Percentiles rank a stretch among this genome's conserved stretches.
Conservation (phyloP, 1,284 basidiomycete species). For the Microbotryomycetes sp. region DNA sequence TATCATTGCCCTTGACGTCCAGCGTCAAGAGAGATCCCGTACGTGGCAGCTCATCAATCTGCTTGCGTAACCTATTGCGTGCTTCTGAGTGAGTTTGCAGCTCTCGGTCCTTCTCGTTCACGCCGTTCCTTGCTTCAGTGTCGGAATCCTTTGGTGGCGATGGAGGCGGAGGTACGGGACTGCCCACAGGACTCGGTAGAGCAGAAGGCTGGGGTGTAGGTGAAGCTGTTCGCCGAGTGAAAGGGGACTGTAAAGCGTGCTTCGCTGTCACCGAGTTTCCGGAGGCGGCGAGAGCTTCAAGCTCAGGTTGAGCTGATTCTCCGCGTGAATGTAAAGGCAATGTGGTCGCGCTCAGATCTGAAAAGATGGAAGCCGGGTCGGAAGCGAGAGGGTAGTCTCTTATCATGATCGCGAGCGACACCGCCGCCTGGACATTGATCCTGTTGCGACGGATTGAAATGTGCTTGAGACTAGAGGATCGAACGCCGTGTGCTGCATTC, state of each 20-base stretch:
- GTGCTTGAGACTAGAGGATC: conserved; percentile 71
- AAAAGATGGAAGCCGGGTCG: conserved; percentile 27
- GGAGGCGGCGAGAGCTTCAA: conserved; percentile 39
- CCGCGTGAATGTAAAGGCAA: conserved; percentile 41
- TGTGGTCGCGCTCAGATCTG: conserved; percentile 4
- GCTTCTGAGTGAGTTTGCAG: conserved; percentile 27
- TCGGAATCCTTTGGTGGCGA: background rate
- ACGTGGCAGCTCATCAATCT: conserved; percentile 68
- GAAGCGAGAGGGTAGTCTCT: conserved; percentile 58
- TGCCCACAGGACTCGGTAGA: background rate
- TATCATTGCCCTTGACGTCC: conserved; percentile 85
- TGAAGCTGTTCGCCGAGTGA: background rate
- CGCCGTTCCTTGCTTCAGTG: background rate
- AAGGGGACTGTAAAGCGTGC: conserved; percentile 9
- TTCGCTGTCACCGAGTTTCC: conserved; percentile 30
- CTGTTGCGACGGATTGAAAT: conserved; percentile 79
- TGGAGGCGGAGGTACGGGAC: background rate
- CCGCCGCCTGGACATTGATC: conserved; percentile 71
- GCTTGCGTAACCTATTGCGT: conserved; percentile 29
- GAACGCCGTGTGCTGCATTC: conserved; percentile 61
- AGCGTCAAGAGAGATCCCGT: conserved; percentile 78
- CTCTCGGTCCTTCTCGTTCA: conserved; percentile 51
- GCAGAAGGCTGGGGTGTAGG: background rate
- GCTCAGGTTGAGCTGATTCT: conserved; percentile 35
- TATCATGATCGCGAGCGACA: conserved; percentile 89